Evolutionary conservation across 2,329 filamentous ascomycete species (phyloP).

Genomic region (Myriangium duriaei): DNA sequence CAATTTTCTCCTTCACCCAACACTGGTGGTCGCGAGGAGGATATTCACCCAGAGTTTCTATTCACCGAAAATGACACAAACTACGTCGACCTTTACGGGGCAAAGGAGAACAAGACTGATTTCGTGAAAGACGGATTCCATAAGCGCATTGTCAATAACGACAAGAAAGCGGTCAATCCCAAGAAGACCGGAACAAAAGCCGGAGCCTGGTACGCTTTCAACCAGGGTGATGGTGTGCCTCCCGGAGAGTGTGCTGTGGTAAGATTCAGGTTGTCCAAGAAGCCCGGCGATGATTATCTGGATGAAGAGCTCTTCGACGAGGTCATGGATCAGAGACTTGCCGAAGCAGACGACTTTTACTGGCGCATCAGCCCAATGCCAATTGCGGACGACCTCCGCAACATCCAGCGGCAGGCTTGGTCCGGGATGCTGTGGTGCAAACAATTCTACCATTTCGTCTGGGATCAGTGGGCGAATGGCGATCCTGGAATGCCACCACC

Average conservation of each 20-base stretch:
- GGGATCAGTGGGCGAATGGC: constrained; percentile 95
- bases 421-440: constrained; percentile 98
- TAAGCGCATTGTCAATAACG: constrained; percentile 66
- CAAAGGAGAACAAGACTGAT: constrained; percentile 61
- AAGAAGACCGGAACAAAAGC: constrained; percentile 71
- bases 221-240: constrained; percentile 73
- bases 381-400: constrained; percentile 85
- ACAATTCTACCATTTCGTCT: constrained; percentile 91
- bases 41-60: constrained; percentile 72
- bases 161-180: constrained; percentile 74
- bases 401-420: constrained; percentile 88
- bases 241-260: constrained; percentile 93
- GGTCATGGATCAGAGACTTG: constrained; percentile 68
- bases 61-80: constrained; percentile 98
- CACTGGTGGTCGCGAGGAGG: constrained; percentile 62
- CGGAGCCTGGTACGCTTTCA: constrained; percentile 84
- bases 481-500: constrained; percentile 82
- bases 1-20: constrained; percentile 84
- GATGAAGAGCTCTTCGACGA: constrained; percentile 91
- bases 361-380: constrained; percentile 83
- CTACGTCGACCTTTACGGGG: constrained; percentile 60
- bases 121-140: constrained; percentile 97
- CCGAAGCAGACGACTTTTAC: constrained; percentile 96
- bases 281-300: constrained; percentile 56
- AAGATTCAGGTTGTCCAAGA: constrained; percentile 74